Evolutionary conservation across 345 rosid species (phyloP).

Genomic region (Linum trigynum): DNA sequence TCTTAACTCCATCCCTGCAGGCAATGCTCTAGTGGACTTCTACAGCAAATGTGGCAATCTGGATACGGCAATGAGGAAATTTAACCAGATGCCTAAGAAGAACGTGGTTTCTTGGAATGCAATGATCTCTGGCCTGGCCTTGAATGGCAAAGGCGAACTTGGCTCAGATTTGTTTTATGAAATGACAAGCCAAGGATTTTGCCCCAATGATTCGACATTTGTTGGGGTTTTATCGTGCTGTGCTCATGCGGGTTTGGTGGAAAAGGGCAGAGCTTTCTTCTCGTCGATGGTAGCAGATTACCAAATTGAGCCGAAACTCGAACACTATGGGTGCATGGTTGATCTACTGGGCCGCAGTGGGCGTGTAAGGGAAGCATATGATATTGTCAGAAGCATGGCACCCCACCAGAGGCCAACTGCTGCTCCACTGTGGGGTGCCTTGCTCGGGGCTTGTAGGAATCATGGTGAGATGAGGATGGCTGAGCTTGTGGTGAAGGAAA

Average conservation of each 20-base stretch:
- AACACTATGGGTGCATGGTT: conserved; percentile 66
- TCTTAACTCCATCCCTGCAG: conserved; percentile 33
- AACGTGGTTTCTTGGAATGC: conserved; percentile 56
- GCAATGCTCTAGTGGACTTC: conserved; percentile 57
- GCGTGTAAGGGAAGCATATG: conserved; percentile 43
- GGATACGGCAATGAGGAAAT: conserved; percentile 36
- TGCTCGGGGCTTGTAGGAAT: conserved; percentile 59
- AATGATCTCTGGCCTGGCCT: conserved; percentile 58
- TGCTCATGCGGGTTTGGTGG: conserved; percentile 48
- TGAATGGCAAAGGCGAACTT: conserved; percentile 43
- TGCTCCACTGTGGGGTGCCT: conserved; percentile 47
- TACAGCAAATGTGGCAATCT: conserved; percentile 51
- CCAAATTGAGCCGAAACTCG: conserved; percentile 41
- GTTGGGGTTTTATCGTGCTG: conserved; percentile 54
- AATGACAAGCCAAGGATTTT: conserved; percentile 35
- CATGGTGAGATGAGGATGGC: conserved; percentile 55
- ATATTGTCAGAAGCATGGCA: conserved; percentile 43
- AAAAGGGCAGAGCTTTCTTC: conserved; percentile 41
- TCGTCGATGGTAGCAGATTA: conserved; percentile 32
- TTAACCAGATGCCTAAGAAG: conserved; percentile 38
- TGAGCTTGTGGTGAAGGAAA: conserved; percentile 45
- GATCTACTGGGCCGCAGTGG: conserved; percentile 64
- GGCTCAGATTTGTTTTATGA: conserved; percentile 46
- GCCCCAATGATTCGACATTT: conserved; percentile 46
- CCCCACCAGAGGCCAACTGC: conserved; percentile 31